Base-by-base conservation (phyloP, 2,329 filamentous ascomycete genomes). In the Cordyceps pruinosa region DNA sequence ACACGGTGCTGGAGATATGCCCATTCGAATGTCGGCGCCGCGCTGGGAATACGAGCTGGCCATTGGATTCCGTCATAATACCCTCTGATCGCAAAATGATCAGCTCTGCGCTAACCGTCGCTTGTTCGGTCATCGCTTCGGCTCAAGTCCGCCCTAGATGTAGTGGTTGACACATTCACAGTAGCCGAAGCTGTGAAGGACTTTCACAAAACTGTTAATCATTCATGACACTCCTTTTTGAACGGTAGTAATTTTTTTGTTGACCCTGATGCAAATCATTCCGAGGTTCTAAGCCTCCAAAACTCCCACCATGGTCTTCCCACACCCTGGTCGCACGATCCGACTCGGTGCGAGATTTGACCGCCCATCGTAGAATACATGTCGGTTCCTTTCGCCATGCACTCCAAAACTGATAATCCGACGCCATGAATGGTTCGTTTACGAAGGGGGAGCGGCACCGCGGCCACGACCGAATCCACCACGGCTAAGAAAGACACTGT, bases 381-480 rank as follows among this genome's bases (percentile, higher is more conserved):
- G 74, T 68, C 74, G 73, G 66, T 72, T 65, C 70, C 65, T 66
- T 69, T 71, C 70, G 69, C 69, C 71, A 74, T 74, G 71, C 69
- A 70, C 72, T 71, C 69, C 69, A 68, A 71, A 69, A 74, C 68
- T 74, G 68, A 72, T 73, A 70, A 73, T 69, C 70, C 67, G 68
- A 63, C 63, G 71, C 70, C 69, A 69, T 69, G 68, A 68, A 69
- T 65, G 68, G 51, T 65, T 72, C 66, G 68, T 72, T 81, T 82
- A 85, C 71, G 83, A 85, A 67, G 84, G 78, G 73, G 88, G 84
- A 77, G 88, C 82, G 71, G 78, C 85, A 72, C 87, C 87, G 81
- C 89, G 88, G 77, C 90, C 90, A 86, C 90, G 89, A 74, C 90
- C 91, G 75, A 88, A 88, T 72, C 89, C 89, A 81, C 89, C 88